Percentiles rank a stretch among this genome's conserved stretches.
These are phyloP conservation scores for Dispira parvispora DNA, from an alignment of 192 early-diverging fungal genomes.

Conservation along the genomic window DNA sequence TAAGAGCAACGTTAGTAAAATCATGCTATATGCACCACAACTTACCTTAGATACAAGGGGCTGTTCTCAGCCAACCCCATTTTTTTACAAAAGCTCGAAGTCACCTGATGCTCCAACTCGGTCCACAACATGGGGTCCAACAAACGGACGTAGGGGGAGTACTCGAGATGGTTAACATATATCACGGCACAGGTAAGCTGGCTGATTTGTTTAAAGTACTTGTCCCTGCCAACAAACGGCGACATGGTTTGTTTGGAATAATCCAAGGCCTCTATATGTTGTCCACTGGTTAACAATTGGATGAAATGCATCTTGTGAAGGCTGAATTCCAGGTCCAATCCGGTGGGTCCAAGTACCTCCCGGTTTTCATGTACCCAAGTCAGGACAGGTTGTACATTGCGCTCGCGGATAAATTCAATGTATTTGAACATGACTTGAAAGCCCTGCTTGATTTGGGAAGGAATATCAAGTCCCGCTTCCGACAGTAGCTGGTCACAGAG, in stretches of 20 bases:
- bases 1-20: too few relatives aligned
- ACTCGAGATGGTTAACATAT: conserved; percentile 22
- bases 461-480: conserved; percentile 27
- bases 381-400: conserved; percentile 46
- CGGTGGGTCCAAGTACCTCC: conserved; percentile 31
- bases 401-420: conserved; percentile 36
- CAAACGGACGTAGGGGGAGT: conserved; percentile 37
- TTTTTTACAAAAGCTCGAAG: conserved; percentile 60
- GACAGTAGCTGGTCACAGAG: conserved; percentile 33
- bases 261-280: conserved; percentile 37
- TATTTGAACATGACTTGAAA: conserved; percentile 76
- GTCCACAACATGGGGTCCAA: conserved; percentile 24
- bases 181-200: conserved; percentile 31
- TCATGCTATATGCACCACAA: not conserved
- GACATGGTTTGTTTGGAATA: conserved; percentile 62
- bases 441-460: conserved; percentile 31
- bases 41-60: conserved; percentile 50
- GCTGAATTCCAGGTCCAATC: conserved; percentile 70
- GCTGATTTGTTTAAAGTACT: conserved; percentile 30
- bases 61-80: conserved; percentile 51
- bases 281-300: conserved; percentile 37
- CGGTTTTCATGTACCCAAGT: conserved; percentile 58
- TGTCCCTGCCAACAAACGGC: conserved; percentile 39
- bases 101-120: conserved; percentile 49
- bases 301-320: conserved; percentile 66